Evolutionary conservation across 768 basidiomycete genomes (phyloP), one percentile per base, ranked within the genome.

Genomic region (Filobasidium wieringae): DNA sequence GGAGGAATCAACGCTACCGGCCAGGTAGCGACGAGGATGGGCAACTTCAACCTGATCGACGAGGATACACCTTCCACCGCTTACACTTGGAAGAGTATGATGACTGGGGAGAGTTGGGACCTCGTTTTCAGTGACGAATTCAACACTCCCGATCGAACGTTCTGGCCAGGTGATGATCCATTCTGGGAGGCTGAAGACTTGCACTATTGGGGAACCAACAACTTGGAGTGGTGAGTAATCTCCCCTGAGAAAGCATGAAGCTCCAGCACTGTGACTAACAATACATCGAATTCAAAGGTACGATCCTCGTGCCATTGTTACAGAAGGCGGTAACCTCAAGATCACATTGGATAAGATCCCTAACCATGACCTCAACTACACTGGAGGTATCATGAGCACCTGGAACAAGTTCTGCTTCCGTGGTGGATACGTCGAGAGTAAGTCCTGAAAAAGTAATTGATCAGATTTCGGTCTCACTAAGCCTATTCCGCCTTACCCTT

Each of bases 111-210:
- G 57, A 73, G 78, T 7, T 92, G 88, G 68, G 76, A 84, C 54
- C 81, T 99, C 30, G 85, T 88, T 1, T 97, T 91, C 76, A 88
- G 86, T 56, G 87, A 88, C 70, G 86, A 88, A 73, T 93, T 84
- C 79, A 84, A 82, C 76, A 80, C 62, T 69, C 85, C 77, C 63
- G 91, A 78, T 9, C 63, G 70, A 51, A 73, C 72, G 0, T 74
- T 74, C 65, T 75, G 59, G 51, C 70, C 69, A 15, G 93, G 79
- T 68, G 93, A 84, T 76, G 91, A 80, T 79, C 82, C 79, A 69
- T 93, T 74, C 71, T 86, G 84, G 90, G 88, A 92, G 69, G 92
- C 87, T 24, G 83, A 79, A 49, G 83, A 93, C 70, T 71, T 92
- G 31, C 82, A 92, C 69, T 95, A 93, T 72, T 80, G 83, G 60